Evolutionary conservation across 352 stramenopile genomes (phyloP).

Genomic region (Pythium brachiatum): DNA sequence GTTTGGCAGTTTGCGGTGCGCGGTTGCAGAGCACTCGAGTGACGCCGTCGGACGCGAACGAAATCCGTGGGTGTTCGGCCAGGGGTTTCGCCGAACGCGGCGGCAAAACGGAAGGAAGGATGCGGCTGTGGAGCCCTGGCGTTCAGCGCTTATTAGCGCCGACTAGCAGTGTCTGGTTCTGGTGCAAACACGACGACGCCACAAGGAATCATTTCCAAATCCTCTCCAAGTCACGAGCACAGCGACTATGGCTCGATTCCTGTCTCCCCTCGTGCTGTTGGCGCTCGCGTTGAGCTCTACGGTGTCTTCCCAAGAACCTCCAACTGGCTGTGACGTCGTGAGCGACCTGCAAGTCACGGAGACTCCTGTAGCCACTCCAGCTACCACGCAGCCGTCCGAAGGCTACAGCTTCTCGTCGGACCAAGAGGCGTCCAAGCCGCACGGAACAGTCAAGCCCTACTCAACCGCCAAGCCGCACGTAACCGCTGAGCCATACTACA

Average conservation of each 20-base stretch:
- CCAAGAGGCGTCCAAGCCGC: neutral
- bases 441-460: neutral
- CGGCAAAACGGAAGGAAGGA: constrained; percentile 3
- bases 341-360: neutral
- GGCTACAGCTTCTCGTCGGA: neutral
- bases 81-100: constrained; percentile 3
- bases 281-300: neutral
- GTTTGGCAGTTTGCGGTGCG: neutral
- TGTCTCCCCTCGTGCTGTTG: neutral
- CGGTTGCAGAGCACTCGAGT: no score
- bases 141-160: neutral
- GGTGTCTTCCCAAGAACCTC: neutral
- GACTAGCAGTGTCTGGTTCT: neutral
- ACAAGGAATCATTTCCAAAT: neutral
- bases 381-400: neutral
- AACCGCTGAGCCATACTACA: neutral
- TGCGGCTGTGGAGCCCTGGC: neutral
- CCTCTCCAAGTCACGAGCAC: neutral
- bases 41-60: neutral
- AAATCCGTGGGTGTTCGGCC: neutral
- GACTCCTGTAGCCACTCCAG: no score
- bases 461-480: neutral
- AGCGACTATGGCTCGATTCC: neutral
- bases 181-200: neutral
- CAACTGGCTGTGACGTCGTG: neutral